These are phyloP conservation scores for Xylaria intraflava DNA, from an alignment of 495 filamentous ascomycete genomes.

Conservation along the genomic window DNA sequence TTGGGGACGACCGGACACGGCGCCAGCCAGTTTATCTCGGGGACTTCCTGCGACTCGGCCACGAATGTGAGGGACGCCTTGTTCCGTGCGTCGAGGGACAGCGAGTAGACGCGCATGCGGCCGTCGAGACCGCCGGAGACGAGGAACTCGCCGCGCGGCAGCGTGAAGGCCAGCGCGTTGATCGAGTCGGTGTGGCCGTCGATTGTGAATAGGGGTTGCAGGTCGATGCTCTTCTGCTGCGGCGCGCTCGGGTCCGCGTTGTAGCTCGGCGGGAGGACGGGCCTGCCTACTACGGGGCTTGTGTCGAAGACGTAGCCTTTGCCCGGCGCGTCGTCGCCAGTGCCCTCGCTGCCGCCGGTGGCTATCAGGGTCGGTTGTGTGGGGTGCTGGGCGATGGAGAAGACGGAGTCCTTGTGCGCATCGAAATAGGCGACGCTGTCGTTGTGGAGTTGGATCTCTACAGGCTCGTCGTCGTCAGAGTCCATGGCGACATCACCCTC, in stretches of 20 bases:
- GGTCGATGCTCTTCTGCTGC: slow-evolving; percentile 40
- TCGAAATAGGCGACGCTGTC: slow-evolving; percentile 92
- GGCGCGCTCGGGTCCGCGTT: slow-evolving; percentile 56
- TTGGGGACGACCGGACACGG: slow-evolving; percentile 52
- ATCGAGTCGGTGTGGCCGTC: slow-evolving; percentile 88
- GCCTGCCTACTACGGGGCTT: slow-evolving; percentile 54
- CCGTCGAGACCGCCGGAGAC: slow-evolving; percentile 84
- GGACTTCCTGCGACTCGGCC: slow-evolving; percentile 72
- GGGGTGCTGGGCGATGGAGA: slow-evolving; percentile 89
- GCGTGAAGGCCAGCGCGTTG: slow-evolving; percentile 75
- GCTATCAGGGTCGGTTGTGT: slow-evolving; percentile 68
- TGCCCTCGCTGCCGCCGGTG: slow-evolving; percentile 80
- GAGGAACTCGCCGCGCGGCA: slow-evolving; percentile 77
- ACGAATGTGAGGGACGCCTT: slow-evolving; percentile 53
- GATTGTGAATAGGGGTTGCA: slow-evolving; percentile 60
- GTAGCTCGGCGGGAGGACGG: slow-evolving; percentile 68
- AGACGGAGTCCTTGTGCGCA: slow-evolving; percentile 77
- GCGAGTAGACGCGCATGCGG: slow-evolving; percentile 49
- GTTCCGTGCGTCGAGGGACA: slow-evolving; percentile 18
- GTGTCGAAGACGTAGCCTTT: slow-evolving; percentile 72
- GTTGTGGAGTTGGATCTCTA: slow-evolving; percentile 77
- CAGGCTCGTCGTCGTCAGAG: slow-evolving; percentile 54
- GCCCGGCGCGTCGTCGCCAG: slow-evolving; percentile 54
- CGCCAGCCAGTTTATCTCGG: slow-evolving; percentile 88
- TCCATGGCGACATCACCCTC: slow-evolving; percentile 72